Evolutionary conservation across 805 yeast genomes (phyloP).

Genomic region (Limtongia smithiae): DNA sequence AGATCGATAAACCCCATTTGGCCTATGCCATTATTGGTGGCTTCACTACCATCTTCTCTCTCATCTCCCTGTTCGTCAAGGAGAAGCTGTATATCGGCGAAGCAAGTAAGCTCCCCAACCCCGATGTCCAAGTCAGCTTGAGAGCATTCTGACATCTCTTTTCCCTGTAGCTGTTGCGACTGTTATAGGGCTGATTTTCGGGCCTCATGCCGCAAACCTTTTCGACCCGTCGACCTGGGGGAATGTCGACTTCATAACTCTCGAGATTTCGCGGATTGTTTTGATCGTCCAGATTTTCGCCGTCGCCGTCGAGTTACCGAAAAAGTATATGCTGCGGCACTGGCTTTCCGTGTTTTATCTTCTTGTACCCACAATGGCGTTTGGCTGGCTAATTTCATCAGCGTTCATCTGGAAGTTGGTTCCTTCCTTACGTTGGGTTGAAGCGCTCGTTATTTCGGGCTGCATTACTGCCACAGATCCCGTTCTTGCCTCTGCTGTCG

Average conservation of each 20-base stretch:
- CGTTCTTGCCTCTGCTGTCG: slow-evolving; percentile 90
- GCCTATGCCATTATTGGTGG: slow-evolving; percentile 87
- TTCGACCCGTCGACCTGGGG: slow-evolving; percentile 84
- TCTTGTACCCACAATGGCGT: slow-evolving; percentile 82
- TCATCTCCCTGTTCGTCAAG: slow-evolving; percentile 75
- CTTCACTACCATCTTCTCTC: slow-evolving; percentile 73
- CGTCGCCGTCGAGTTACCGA: slow-evolving; percentile 89
- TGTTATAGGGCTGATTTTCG: slow-evolving; percentile 78
- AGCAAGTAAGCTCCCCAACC: slow-evolving; percentile 46
- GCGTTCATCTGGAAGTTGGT: slow-evolving; percentile 73
- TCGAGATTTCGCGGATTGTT: slow-evolving; percentile 79
- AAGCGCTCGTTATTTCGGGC: slow-evolving; percentile 71
- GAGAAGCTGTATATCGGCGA: slow-evolving; percentile 85
- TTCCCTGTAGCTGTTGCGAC: slow-evolving; percentile 58
- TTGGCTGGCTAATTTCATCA: slow-evolving; percentile 83
- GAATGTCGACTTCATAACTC: slow-evolving; percentile 71
- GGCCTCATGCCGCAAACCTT: slow-evolving; percentile 84
- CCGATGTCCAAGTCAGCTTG: background rate
- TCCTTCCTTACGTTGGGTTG: slow-evolving; percentile 67
- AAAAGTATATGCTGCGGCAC: slow-evolving; percentile 80
- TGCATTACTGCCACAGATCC: slow-evolving; percentile 96
- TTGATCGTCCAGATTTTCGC: slow-evolving; percentile 87
- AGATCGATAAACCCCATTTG: slow-evolving; percentile 63
- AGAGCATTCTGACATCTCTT: background rate
- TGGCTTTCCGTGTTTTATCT: slow-evolving; percentile 73